Evolutionary conservation across 345 rosid genomes (phyloP).

Genomic region (Brassica nigra): DNA sequence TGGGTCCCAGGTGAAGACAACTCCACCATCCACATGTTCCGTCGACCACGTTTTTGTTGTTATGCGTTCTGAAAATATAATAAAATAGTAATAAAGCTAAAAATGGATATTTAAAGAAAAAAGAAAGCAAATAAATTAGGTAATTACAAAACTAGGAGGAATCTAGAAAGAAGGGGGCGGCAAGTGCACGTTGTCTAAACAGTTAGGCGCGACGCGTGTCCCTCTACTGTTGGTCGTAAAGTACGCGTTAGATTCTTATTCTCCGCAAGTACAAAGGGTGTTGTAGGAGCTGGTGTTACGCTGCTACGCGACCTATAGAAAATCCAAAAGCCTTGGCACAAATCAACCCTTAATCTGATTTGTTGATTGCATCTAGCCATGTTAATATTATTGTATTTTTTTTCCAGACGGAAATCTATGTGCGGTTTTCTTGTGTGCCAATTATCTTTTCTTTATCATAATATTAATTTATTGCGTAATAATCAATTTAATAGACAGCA

Average conservation of each 20-base stretch:
- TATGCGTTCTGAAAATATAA: constrained; percentile 21
- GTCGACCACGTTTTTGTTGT: constrained; percentile 43
- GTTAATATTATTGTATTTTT: background rate
- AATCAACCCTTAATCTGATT: background rate
- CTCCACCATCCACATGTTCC: constrained; percentile 39
- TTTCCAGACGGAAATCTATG: background rate
- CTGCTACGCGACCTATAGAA: constrained; percentile 27
- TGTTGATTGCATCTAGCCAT: background rate
- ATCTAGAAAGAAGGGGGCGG: constrained; percentile 8
- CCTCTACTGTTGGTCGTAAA: background rate
- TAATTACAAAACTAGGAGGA: background rate
- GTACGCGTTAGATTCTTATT: background rate
- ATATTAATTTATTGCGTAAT: no score
- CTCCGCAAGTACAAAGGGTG: constrained; percentile 4
- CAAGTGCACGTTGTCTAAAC: constrained; percentile 33
- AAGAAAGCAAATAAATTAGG: background rate
- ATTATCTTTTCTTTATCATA: background rate
- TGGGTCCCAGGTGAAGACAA: constrained; percentile 30
- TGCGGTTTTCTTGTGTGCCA: background rate
- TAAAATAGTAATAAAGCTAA: background rate
- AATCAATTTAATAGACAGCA: no score
- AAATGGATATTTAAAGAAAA: background rate
- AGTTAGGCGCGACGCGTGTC: constrained; percentile 6
- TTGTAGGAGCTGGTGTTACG: background rate
- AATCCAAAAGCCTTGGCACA: background rate